phyloP scores from a whole-genome alignment of 257 asterid species.

The Solanum boliviense region DNA sequence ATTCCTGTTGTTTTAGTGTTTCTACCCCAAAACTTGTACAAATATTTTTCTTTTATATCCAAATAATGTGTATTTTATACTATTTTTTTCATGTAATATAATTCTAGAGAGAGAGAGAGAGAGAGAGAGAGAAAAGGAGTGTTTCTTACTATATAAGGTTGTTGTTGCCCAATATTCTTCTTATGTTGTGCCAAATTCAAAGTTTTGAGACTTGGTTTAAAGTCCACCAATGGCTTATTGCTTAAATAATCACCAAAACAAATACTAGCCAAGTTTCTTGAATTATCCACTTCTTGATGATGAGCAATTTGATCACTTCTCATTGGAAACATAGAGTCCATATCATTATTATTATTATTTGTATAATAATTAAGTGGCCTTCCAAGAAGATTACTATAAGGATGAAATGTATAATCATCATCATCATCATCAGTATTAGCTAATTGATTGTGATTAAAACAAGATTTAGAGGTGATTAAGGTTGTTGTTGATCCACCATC shows the following conservation, averaged over 20 bases:
- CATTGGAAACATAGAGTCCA: background rate
- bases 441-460: background rate
- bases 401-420: background rate
- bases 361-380: background rate
- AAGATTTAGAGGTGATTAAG: background rate
- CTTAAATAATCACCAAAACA: background rate
- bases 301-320: background rate
- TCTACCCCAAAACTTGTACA: background rate
- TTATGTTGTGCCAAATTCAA: conserved; percentile 1
- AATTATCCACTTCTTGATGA: background rate
- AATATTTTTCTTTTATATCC: background rate
- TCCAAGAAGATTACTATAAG: conserved; percentile 1
- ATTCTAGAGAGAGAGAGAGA: background rate
- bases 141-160: conserved; percentile 13
- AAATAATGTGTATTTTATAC: background rate
- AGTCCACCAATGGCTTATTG: conserved; percentile 8
- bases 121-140: background rate
- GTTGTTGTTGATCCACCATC: background rate
- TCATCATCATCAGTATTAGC: background rate
- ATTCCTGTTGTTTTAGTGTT: background rate
- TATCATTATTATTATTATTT: background rate
- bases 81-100: background rate
- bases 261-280: background rate
- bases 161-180: conserved; percentile 1
- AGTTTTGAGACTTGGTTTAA: conserved; percentile 1